Evolutionary conservation across 163 green algal species (phyloP), one percentile per base, ranked within the genome.

Genomic region (Trebouxia gelatinosa): DNA sequence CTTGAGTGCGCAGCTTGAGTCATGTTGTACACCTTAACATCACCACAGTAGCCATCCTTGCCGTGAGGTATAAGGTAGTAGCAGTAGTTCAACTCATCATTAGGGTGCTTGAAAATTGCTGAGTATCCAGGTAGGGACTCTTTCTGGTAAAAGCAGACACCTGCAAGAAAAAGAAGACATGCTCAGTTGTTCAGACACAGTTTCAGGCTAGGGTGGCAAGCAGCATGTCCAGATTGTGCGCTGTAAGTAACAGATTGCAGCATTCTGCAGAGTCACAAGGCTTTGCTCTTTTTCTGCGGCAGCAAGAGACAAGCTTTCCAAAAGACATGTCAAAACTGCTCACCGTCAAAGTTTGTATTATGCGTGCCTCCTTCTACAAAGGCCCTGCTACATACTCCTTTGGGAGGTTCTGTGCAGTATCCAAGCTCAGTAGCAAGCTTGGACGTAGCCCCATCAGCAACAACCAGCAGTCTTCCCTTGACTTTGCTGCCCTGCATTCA

Each of bases 71-170:
- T 97, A 34, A 97, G 88, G 88, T 97, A 97, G 85, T 97, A 97
- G 91, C 93, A 97, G 87, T 91, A 96, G 88, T 95, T 95, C 23
- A 97, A 87, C 83, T 97, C 93, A 62, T 96, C 93, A 72, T 96
- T 95, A 70, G 93, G 87, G 83, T 97, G 92, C 79, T 85, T 92
- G 87, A 92, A 92, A 78, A 92, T 92, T 66, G 88, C 88, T 26
- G 82, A 88, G 82, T 96, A 96, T 16, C 88, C 92, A 6, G 93
- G 93, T 79, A 97, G 85, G 21, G 90, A 95, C 89, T 88, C 88
- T 23, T 81, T 80, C 83, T 91, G 90, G 84, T 97, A 97, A 83
- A 97, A 97, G 85, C 92, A 96, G 34, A 96, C 91, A 75, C 81
- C 81, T 85, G 81, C 59, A 79, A 23, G n/a, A 59, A n/a, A 19